These are phyloP conservation scores for Suillus discolor DNA, from an alignment of 768 basidiomycete species.

Conservation along the genomic window DNA sequence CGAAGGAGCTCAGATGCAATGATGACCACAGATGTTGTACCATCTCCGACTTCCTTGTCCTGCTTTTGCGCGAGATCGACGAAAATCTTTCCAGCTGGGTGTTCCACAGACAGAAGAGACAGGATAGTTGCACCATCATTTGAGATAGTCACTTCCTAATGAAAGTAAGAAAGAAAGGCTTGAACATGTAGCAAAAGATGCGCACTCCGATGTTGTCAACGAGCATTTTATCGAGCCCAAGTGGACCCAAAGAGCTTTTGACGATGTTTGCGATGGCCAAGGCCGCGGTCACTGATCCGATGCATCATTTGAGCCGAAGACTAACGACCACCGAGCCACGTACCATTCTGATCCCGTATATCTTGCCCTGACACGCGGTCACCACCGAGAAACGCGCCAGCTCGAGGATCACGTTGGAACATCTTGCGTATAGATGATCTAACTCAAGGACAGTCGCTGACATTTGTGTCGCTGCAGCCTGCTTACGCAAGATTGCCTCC, in stretches of 20 bases:
- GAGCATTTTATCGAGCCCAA: constrained; percentile 96
- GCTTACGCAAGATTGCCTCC: constrained; percentile 9
- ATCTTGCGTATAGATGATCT: constrained; percentile 39
- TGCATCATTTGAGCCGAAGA: constrained; percentile 7
- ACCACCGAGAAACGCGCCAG: constrained; percentile 92
- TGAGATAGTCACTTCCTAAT: constrained; percentile 97
- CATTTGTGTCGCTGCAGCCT: constrained; percentile 1
- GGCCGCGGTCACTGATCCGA: constrained; percentile 81
- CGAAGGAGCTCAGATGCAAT: constrained; percentile 96
- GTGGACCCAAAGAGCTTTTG: constrained; percentile 92
- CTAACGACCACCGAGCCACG: constrained; percentile 6
- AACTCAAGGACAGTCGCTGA: neutral
- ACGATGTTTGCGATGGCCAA: constrained; percentile 97
- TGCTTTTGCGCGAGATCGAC: constrained; percentile 99
- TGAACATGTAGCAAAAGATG: constrained; percentile 14
- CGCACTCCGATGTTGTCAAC: constrained; percentile 96
- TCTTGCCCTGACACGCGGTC: constrained; percentile 94
- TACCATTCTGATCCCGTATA: constrained; percentile 96
- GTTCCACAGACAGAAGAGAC: constrained; percentile 89
- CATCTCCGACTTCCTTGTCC: constrained; percentile 99
- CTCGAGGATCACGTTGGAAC: constrained; percentile 91
- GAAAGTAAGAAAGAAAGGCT: constrained; percentile 12
- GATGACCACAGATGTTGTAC: constrained; percentile 98
- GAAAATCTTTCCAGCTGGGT: constrained; percentile 96
- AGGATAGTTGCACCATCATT: constrained; percentile 99